Conservation (phyloP, 2,329 filamentous ascomycete species). For the Arthrinium puccinioides region DNA sequence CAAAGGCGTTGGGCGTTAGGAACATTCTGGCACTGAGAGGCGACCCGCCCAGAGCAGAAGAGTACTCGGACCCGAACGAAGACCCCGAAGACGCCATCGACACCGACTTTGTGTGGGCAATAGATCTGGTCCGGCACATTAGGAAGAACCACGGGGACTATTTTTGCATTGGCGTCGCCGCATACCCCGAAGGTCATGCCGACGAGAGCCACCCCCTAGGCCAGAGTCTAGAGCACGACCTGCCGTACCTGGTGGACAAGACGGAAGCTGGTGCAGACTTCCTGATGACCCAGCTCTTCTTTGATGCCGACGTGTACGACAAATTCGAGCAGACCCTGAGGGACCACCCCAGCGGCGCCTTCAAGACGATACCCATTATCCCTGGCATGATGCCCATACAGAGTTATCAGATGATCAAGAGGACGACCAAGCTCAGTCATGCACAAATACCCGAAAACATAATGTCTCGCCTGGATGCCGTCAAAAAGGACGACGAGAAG, state of each 20-base stretch:
- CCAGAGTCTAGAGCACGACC: constrained; percentile 67
- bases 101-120: constrained; percentile 79
- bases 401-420: constrained; percentile 89
- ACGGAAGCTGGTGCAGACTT: constrained; percentile 89
- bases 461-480: constrained; percentile 61
- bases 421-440: constrained; percentile 91
- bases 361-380: constrained; percentile 83
- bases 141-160: constrained; percentile 80
- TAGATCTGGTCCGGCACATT: constrained; percentile 88
- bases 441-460: constrained; percentile 70
- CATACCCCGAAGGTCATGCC: constrained; percentile 91
- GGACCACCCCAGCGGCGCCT: constrained; percentile 74
- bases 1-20: constrained; percentile 81
- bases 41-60: constrained; percentile 81
- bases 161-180: constrained; percentile 92
- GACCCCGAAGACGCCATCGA: constrained; percentile 54
- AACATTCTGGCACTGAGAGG: constrained; percentile 91
- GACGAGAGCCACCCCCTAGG: constrained; percentile 76
- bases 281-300: constrained; percentile 97
- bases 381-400: constrained; percentile 97
- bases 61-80: constrained; percentile 65
- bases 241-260: constrained; percentile 88
- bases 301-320: constrained; percentile 77
- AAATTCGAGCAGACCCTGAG: constrained; percentile 71
- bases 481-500: constrained; percentile 72